Conservation (phyloP, 345 rosid genomes). For the Hibiscus tridactylites region DNA sequence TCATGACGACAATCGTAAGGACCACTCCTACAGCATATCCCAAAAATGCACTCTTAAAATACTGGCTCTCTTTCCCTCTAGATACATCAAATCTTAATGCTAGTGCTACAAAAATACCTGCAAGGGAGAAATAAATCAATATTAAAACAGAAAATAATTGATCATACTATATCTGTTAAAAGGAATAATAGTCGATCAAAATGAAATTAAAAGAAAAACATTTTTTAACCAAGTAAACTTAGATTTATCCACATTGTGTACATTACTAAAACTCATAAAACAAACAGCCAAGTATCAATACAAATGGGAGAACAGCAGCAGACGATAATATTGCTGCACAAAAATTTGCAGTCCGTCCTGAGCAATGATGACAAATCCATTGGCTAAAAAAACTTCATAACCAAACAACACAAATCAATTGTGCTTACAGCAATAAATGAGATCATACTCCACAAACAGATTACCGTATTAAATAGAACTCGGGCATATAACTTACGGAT, state of each 20-base stretch:
- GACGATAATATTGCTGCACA: not conserved
- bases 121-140: slow-evolving; percentile 1
- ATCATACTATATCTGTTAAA: not conserved
- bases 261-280: not conserved
- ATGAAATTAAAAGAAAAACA: not conserved
- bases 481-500: not conserved
- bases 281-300: not conserved
- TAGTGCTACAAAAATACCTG: slow-evolving; percentile 96
- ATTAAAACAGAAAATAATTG: not conserved
- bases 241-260: not conserved
- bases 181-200: not conserved
- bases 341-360: not conserved
- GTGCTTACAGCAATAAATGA: not conserved
- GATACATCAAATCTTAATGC: slow-evolving; percentile 93
- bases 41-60: slow-evolving; percentile 88
- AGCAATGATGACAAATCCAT: not conserved
- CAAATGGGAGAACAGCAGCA: not conserved
- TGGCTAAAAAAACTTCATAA: not conserved
- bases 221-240: not conserved
- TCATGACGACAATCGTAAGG: slow-evolving; percentile 88
- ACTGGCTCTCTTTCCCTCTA: slow-evolving; percentile 74
- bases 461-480: not conserved
- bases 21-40: slow-evolving; percentile 73
- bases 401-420: not conserved
- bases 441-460: not conserved